Evolutionary conservation across 768 basidiomycete genomes (phyloP).

Genomic region (Pholiota conissans): DNA sequence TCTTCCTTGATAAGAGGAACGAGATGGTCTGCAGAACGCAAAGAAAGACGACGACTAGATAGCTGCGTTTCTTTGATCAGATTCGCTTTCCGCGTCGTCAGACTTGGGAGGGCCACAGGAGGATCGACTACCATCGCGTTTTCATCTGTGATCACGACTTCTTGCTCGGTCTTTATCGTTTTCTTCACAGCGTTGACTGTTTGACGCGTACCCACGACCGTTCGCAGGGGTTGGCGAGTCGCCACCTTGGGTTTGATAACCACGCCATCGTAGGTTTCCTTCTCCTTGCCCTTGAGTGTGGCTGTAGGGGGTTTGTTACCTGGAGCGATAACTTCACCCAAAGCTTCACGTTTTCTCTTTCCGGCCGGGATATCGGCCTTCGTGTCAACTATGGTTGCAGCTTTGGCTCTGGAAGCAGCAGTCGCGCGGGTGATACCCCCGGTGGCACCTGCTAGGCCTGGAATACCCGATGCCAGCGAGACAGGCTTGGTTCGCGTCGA

Average conservation of each 20-base stretch:
- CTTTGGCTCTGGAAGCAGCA: slow-evolving; percentile 54
- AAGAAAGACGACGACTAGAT: slow-evolving; percentile 18
- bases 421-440: slow-evolving; percentile 51
- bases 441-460: slow-evolving; percentile 29
- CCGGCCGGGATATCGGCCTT: slow-evolving; percentile 51
- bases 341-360: slow-evolving; percentile 80
- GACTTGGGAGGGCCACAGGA: slow-evolving; percentile 37
- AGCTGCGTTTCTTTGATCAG: slow-evolving; percentile 31
- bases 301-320: slow-evolving; percentile 48
- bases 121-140: slow-evolving; percentile 57
- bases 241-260: slow-evolving; percentile 52
- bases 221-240: slow-evolving; percentile 55
- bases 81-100: slow-evolving; percentile 39
- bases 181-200: slow-evolving; percentile 31
- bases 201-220: slow-evolving; percentile 46
- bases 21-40: slow-evolving; percentile 18
- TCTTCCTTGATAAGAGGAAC: slow-evolving; percentile 33
- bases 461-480: slow-evolving; percentile 40
- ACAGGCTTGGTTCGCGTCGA: slow-evolving; percentile 63
- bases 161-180: slow-evolving; percentile 18
- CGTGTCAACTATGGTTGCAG: slow-evolving; percentile 34
- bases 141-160: slow-evolving; percentile 36
- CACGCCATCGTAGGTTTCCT: slow-evolving; percentile 65
- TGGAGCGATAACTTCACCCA: slow-evolving; percentile 66
- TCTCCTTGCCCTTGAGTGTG: slow-evolving; percentile 56